Percentiles rank a stretch among this genome's conserved stretches.
Evolutionary conservation across 495 filamentous ascomycete genomes (phyloP).

Genomic region (Elasticomyces elasticus): DNA sequence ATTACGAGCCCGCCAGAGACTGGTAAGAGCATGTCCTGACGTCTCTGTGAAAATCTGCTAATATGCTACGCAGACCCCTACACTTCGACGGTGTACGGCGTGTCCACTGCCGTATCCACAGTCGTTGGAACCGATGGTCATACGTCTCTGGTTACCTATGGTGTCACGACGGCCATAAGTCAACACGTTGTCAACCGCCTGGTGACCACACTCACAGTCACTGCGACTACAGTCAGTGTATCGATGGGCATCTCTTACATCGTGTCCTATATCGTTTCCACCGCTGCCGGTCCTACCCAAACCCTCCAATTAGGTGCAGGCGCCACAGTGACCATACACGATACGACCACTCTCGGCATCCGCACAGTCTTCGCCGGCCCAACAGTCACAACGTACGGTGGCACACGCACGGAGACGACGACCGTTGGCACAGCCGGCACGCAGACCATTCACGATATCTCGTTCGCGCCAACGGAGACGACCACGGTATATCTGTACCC

Average conservation of each 20-base stretch:
- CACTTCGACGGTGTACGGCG: slow-evolving; percentile 10
- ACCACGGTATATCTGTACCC: too few species aligned
- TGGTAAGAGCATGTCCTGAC: neutral
- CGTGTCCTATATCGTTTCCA: neutral
- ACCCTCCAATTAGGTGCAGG: too few species aligned
- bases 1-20: neutral
- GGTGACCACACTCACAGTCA: slow-evolving; percentile 1
- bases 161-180: slow-evolving; percentile 11
- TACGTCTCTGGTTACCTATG: slow-evolving; percentile 9
- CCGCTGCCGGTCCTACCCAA: too few species aligned
- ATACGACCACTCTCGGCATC: too few species aligned
- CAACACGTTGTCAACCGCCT: slow-evolving; percentile 5
- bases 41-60: neutral
- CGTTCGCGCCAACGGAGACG: too few species aligned
- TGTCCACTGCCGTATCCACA: slow-evolving; percentile 7
- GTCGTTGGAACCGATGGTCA: slow-evolving; percentile 16
- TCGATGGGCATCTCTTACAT: neutral
- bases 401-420: too few species aligned
- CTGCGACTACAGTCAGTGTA: slow-evolving; percentile 3
- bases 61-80: neutral
- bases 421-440: too few species aligned
- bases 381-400: too few species aligned
- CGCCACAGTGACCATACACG: too few species aligned
- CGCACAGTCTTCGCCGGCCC: too few species aligned
- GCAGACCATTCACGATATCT: too few species aligned